Conservation (phyloP, 768 basidiomycete genomes). For the Gautieria morchelliformis region DNA sequence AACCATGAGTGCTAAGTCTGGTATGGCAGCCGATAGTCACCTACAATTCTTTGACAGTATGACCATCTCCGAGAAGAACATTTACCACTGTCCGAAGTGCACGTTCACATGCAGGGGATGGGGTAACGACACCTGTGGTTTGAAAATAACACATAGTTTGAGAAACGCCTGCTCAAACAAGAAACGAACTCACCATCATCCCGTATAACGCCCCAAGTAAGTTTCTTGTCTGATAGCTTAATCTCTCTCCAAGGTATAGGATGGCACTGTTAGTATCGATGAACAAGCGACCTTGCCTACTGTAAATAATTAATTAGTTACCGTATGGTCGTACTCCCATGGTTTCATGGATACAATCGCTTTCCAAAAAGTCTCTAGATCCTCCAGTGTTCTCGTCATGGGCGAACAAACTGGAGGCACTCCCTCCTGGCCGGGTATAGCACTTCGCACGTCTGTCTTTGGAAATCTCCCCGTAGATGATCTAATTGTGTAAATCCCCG, state of each 20-base stretch:
- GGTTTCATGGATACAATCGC: conserved; percentile 50
- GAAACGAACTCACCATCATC: conserved; percentile 38
- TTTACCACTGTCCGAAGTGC: conserved; percentile 40
- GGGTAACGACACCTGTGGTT: conserved; percentile 39
- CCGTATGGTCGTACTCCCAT: conserved; percentile 55
- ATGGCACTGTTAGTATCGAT: conserved; percentile 16
- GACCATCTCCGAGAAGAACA: conserved; percentile 34
- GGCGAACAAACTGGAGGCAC: conserved; percentile 46
- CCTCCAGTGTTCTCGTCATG: conserved; percentile 51
- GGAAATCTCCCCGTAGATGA: conserved; percentile 51
- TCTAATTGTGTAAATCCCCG: conserved; percentile 53
- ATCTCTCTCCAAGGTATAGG: conserved; percentile 29
- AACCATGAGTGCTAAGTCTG: not conserved
- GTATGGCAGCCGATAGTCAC: conserved; percentile 10
- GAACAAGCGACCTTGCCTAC: not conserved
- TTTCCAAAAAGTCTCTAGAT: conserved; percentile 59
- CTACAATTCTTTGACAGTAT: conserved; percentile 46
- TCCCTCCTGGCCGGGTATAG: conserved; percentile 48
- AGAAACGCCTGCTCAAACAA: not conserved
- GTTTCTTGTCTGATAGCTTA: conserved; percentile 37
- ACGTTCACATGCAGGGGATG: conserved; percentile 52
- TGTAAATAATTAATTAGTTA: conserved; percentile 13
- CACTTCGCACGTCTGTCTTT: conserved; percentile 35
- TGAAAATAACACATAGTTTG: not conserved
- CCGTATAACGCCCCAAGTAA: conserved; percentile 59